Evolutionary conservation across 176 grass and related monocot genomes (phyloP).

Genomic region (Sorghum bicolor): Sorghum_bicolor_NCBIv3 NC_012870.2:73824001-73824500

Average conservation of each 20-base stretch:
- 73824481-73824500: conserved; percentile 15
- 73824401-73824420: conserved; percentile 22
- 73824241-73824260: conserved; percentile 94
- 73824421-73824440: neutral
- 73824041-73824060: conserved; percentile 98
- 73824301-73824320: conserved; percentile 89
- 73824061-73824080: conserved; percentile 88
- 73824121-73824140: conserved; percentile 20
- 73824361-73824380: conserved; percentile 99
- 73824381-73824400: conserved; percentile 96
- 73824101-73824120: conserved; percentile 92
- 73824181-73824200: conserved; percentile 40
- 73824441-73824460: neutral
- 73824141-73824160: conserved; percentile 13
- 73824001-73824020: neutral
- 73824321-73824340: conserved; percentile 99
- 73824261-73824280: conserved; percentile 98
- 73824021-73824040: conserved; percentile 89
- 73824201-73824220: conserved; percentile 99
- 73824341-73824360: conserved; percentile 94
- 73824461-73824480: conserved; percentile 17
- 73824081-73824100: conserved; percentile 85
- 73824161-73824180: conserved; percentile 1
- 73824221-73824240: conserved; percentile 99
- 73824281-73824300: conserved; percentile 98